These are phyloP conservation scores for Alternaria ventricosa DNA, from an alignment of 2,329 filamentous ascomycete genomes.

Conservation along the genomic window DNA sequence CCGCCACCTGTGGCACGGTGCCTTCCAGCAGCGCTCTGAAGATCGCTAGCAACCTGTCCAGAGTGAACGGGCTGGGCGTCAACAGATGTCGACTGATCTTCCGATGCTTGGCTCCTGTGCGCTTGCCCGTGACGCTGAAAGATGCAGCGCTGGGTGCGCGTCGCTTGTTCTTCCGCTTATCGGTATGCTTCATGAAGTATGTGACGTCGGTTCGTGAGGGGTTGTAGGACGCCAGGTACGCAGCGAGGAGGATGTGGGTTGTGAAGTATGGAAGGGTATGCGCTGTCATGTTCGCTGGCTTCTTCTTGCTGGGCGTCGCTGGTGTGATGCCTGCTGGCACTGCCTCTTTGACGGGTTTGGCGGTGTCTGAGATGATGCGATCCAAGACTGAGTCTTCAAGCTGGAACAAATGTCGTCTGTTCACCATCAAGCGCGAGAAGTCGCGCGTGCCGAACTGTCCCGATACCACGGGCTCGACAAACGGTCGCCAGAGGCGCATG, in stretches of 20 bases:
- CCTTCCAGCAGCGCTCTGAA: slow-evolving; percentile 69
- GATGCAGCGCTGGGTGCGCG: slow-evolving; percentile 36
- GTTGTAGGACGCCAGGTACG: slow-evolving; percentile 84
- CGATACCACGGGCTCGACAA: slow-evolving; percentile 76
- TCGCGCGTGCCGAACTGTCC: slow-evolving; percentile 79
- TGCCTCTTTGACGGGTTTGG: background rate
- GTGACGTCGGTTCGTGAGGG: slow-evolving; percentile 73
- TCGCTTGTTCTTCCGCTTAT: slow-evolving; percentile 56
- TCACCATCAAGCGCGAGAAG: slow-evolving; percentile 82
- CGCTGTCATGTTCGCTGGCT: slow-evolving; percentile 31
- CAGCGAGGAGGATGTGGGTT: slow-evolving; percentile 74
- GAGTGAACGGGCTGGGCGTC: slow-evolving; percentile 75
- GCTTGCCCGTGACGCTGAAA: slow-evolving; percentile 14
- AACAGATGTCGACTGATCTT: slow-evolving; percentile 80
- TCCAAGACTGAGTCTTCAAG: slow-evolving; percentile 74
- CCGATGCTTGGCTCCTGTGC: slow-evolving; percentile 60
- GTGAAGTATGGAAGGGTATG: slow-evolving; percentile 72
- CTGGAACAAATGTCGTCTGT: slow-evolving; percentile 72
- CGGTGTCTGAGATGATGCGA: slow-evolving; percentile 54
- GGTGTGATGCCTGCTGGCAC: background rate
- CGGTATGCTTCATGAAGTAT: slow-evolving; percentile 76
- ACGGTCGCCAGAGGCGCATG: slow-evolving; percentile 80
- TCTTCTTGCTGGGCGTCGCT: slow-evolving; percentile 21
- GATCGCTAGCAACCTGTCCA: slow-evolving; percentile 81
- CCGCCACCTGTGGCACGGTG: slow-evolving; percentile 52